phyloP scores from a whole-genome alignment of 306 rosid genomes.

The Parietaria judaica region DNA sequence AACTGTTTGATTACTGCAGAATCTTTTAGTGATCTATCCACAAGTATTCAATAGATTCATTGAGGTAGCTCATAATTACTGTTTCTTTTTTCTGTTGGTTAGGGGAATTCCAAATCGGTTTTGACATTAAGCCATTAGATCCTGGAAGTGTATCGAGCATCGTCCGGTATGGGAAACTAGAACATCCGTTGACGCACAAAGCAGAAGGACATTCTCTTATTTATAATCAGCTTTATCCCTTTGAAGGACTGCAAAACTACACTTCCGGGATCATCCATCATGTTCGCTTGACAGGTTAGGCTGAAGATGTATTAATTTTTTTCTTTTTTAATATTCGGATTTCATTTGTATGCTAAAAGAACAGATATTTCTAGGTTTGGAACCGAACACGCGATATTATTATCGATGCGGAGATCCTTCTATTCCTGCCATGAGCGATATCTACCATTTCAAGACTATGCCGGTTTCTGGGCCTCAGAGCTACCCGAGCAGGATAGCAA shows the following conservation, averaged over 20 bases:
- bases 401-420: slow-evolving; percentile 76
- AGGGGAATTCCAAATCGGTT: slow-evolving; percentile 82
- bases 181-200: slow-evolving; percentile 32
- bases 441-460: slow-evolving; percentile 58
- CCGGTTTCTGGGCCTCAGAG: slow-evolving; percentile 47
- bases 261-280: slow-evolving; percentile 90
- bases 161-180: slow-evolving; percentile 45
- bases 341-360: background rate
- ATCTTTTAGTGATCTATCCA: no score
- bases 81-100: slow-evolving; percentile 1
- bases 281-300: slow-evolving; percentile 60
- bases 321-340: background rate
- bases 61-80: no score
- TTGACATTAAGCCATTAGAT: slow-evolving; percentile 52
- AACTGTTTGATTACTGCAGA: no score
- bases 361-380: slow-evolving; percentile 37
- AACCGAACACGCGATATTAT: slow-evolving; percentile 49
- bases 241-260: slow-evolving; percentile 70
- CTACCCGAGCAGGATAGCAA: slow-evolving; percentile 55
- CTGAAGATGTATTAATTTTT: background rate
- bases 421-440: slow-evolving; percentile 46
- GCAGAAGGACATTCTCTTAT: slow-evolving; percentile 63
- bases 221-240: slow-evolving; percentile 73
- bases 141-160: slow-evolving; percentile 50
- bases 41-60: no score